A percentile compares a stretch with the other conserved stretches of the same genome.
Conservation (phyloP, 2,329 filamentous ascomycete species). For the Zymoseptoria pseudotritici region DNA sequence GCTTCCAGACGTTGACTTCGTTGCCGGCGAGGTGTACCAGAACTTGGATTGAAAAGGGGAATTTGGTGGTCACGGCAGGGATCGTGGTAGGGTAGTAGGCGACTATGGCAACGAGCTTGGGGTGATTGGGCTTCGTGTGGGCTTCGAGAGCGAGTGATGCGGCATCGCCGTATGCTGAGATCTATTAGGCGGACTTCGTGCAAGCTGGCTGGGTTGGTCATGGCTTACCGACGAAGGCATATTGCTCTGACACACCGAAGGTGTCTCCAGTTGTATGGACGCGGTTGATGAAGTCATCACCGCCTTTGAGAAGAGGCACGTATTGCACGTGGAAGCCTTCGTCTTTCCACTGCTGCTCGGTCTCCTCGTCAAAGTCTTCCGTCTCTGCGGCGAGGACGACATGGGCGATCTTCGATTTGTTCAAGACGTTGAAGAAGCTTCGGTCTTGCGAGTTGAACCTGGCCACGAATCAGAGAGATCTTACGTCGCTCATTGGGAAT, state of each 20-base stretch:
- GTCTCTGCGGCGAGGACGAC: constrained; percentile 47
- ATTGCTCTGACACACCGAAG: constrained; percentile 52
- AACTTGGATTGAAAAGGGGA: constrained; percentile 40
- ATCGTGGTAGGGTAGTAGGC: constrained; percentile 58
- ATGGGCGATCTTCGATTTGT: constrained; percentile 36
- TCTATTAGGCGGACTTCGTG: not conserved
- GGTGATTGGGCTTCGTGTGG: constrained; percentile 47
- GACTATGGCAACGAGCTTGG: constrained; percentile 52
- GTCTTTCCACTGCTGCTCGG: constrained; percentile 48
- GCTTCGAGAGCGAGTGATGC: constrained; percentile 53
- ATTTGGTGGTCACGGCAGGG: constrained; percentile 42
- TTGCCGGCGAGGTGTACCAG: constrained; percentile 51
- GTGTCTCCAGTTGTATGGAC: constrained; percentile 47
- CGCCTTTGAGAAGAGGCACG: constrained; percentile 45
- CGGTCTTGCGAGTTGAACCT: constrained; percentile 24
- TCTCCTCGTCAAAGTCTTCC: constrained; percentile 50
- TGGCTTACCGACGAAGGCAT: constrained; percentile 52
- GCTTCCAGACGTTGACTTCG: constrained; percentile 43
- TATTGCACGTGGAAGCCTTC: constrained; percentile 56
- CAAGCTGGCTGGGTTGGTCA: not conserved
- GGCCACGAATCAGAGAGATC: not conserved
- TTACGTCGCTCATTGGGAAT: constrained; percentile 6
- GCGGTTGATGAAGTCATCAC: constrained; percentile 39
- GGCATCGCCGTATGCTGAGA: constrained; percentile 53
- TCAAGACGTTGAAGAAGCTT: constrained; percentile 30